Evolutionary conservation across 108 stramenopile genomes (phyloP), one percentile per base, ranked within the genome.

Genomic region (Ochromonas danica): DNA sequence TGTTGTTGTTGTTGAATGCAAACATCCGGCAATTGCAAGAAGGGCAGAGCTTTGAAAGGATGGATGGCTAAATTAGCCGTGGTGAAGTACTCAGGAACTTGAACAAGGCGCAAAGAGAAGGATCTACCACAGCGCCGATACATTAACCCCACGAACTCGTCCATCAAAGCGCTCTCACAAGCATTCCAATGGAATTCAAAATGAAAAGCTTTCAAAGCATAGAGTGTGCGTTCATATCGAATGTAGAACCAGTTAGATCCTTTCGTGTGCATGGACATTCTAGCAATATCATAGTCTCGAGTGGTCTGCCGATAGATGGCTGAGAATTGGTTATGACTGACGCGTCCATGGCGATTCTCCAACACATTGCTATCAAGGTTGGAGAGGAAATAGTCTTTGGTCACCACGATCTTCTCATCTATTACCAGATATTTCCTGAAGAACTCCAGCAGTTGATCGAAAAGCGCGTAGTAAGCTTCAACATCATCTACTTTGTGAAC

Each of bases 101-200:
- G 51, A 57, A 10, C 10, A 10, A 57, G 10, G 17, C 51, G 51
- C 51, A 57, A 57, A 57, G 17, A 10, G 17, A 57, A 22, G n/a
- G n/a, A n/a, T 57, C 22, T 57, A 57, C 51, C 22, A 10, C 17
- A 57, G 22, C 51, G 51, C 10, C 81, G 62, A 2, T 40, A 60
- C 28, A 82, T 40, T 0, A 43, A 27, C 0, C 1, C 43, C 17
- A 79, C 2, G 62, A 82, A 82, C 30, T 79, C 28, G 27, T 79
- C 75, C n/a, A 82, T 71, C 2, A 39, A 1, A 35, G 22, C 0
- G 0, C 41, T 38, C 1, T 36, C 67, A 31, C 75, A 78, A 0
- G 79, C 78, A 27, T 79, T 0, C 82, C 82, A 83, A 1, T 79
- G 75, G 1, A 83, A 1, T 0, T 10, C 75, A 25, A 83, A 27